Evolutionary conservation across 441 rosid species (phyloP).

Genomic region (Aleurites moluccanus): DNA sequence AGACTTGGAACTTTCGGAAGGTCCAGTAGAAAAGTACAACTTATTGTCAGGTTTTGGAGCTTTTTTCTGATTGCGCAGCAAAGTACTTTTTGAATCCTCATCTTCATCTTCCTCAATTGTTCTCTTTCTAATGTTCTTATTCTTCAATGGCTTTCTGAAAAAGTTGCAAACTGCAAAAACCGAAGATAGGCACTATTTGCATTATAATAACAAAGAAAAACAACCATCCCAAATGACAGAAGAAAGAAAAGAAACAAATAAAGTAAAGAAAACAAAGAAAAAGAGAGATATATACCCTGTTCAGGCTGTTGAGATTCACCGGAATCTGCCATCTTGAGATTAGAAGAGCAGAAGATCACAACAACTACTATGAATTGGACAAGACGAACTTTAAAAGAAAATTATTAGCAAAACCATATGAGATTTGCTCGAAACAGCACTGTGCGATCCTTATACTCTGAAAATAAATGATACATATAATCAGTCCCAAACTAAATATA

Average conservation of each 20-base stretch:
- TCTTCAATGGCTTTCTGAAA: constrained; percentile 70
- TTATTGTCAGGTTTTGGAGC: constrained; percentile 50
- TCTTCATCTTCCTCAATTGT: constrained; percentile 54
- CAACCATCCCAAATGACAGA: not conserved
- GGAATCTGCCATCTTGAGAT: constrained; percentile 46
- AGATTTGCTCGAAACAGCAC: no score
- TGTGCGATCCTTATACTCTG: no score
- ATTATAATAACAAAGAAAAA: not conserved
- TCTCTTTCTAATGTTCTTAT: constrained; percentile 79
- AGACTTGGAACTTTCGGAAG: constrained; percentile 40
- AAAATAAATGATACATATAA: not conserved
- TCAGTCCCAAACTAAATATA: not conserved
- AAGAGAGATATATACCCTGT: constrained; percentile 33
- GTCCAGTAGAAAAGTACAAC: constrained; percentile 69
- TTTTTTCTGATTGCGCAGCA: constrained; percentile 54
- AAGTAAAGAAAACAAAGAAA: not conserved
- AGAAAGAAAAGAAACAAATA: not conserved
- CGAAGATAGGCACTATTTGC: not conserved
- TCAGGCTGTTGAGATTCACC: constrained; percentile 39
- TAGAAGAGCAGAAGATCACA: not conserved
- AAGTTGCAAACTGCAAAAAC: constrained; percentile 67
- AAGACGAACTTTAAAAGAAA: not conserved
- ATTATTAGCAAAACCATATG: no score
- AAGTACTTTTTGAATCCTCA: constrained; percentile 47
- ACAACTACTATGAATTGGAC: not conserved